Base-by-base conservation (phyloP, 2,329 filamentous ascomycete genomes). In the Decorospora gaudefroyi region DNA sequence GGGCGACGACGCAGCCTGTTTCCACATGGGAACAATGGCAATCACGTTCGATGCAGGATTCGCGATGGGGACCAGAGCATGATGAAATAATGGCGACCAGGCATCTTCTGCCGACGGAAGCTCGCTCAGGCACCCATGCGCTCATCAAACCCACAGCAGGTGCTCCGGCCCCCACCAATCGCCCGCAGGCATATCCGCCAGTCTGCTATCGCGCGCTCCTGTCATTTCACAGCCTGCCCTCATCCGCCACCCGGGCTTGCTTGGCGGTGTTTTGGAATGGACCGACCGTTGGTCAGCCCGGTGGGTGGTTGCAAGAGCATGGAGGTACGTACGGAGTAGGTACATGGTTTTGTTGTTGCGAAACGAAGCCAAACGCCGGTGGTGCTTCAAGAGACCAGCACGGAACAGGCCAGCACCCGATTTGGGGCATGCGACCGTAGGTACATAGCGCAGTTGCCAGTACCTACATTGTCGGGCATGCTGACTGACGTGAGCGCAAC, bases 281-380 rank as follows among this genome's bases (percentile, higher is more conserved):
- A 56, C 50, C 43, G 56, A n/a, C n/a, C 51, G 33, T 46, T 31
- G 51, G 47, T 49, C 46, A 48, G 51, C 38, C 53, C 49, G 59
- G 62, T 52, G 43, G 46, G 54, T 60, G 58, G 61, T 65, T 66
- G 62, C 65, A 54, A 55, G 54, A 33, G 46, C 56, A 33, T 35
- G 26, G 25, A 36, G 38, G 25, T 6, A 23, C 13, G 18, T 19
- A 36, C 15, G n/a, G n/a, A n/a, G n/a, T n/a, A n/a, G n/a, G n/a
- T 31, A 49, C 50, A 50, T 51, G 38, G 44, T 59, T 55, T 55
- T 53, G 51, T 35, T 46, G 50, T 42, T 56, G 58, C 68, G 67
- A 71, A 69, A 70, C 67, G n/a, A 49, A 43, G 53, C 53, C 55
- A 61, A 59, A 62, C 55, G 49, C 56, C 64, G 59, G 62, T 51